A percentile compares a stretch with the other conserved stretches of the same genome.
These are phyloP conservation scores for Leucaena leucocephala DNA, from an alignment of 306 rosid genomes.

Conservation along the genomic window DNA sequence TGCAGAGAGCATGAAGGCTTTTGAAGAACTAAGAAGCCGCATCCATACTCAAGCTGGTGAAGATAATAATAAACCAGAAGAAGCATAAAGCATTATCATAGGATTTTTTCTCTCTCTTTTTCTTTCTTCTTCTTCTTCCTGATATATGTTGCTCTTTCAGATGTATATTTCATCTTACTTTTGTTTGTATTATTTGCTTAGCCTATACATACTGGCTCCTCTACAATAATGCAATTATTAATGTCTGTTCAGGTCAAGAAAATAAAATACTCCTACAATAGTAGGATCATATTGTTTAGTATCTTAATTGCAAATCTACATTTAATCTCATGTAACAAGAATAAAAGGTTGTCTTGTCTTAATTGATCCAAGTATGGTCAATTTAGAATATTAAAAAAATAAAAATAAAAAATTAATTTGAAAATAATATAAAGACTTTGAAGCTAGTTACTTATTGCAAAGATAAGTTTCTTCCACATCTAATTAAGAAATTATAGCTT, in stretches of 20 bases:
- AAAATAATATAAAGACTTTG: too few relatives aligned
- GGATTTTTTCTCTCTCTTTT: neutral
- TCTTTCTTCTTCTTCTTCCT: neutral
- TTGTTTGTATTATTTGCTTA: constrained; percentile 29
- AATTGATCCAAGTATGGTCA: too few relatives aligned
- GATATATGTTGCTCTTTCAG: constrained; percentile 27
- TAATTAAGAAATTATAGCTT: too few relatives aligned
- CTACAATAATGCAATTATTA: constrained; percentile 9
- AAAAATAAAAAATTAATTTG: too few relatives aligned
- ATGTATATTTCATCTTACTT: constrained; percentile 39
- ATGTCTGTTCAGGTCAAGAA: neutral
- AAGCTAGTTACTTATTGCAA: too few relatives aligned
- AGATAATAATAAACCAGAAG: constrained; percentile 50
- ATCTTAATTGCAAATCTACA: too few relatives aligned
- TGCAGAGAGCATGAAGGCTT: constrained; percentile 86
- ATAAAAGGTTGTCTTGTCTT: too few relatives aligned
- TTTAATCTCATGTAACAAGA: too few relatives aligned
- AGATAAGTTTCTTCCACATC: too few relatives aligned
- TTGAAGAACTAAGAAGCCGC: constrained; percentile 81
- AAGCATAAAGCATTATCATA: constrained; percentile 36
- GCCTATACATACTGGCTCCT: constrained; percentile 12
- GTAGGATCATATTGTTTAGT: neutral
- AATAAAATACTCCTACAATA: neutral
- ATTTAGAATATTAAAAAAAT: too few relatives aligned
- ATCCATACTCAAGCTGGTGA: constrained; percentile 42